Evolutionary conservation across 1,284 basidiomycete species (phyloP), one percentile per base, ranked within the genome.

Genomic region (Exobasidium rhododendri): DNA sequence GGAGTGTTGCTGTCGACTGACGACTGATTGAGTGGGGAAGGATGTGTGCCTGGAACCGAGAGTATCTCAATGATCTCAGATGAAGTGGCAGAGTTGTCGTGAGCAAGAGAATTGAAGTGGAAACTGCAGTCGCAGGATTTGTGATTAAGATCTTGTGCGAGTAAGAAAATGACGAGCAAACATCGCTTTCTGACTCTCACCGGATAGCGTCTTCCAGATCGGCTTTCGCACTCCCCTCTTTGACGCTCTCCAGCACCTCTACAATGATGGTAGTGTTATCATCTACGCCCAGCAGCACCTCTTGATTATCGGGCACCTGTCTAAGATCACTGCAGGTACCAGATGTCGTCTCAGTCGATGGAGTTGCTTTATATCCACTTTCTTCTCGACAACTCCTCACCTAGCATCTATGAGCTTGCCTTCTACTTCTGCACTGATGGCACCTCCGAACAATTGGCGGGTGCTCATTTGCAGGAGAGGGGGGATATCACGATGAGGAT

Each of bases 261-360:
- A 97, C 80, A 61, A 98, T 87, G 64, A 94, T 84, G 73, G 89
- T 92, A 67, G 89, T 83, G 4, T 86, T 87, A 56, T 86, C 81
- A 1, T 85, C 84, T 55, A 88, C 88, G 11, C 43, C 24, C 44
- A 97, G 81, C 79, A 92, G 90, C 49, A 97, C 94, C 79, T 98
- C 96, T 81, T 99, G 94, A 13, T 87, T 93, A 79, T 98, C 90
- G n/a, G 96, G 94, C 11, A 99, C 85, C 82, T 97, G 92, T 63
- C 94, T 91, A 1, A 96, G 68, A 67, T 89, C 85, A 64, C 94
- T 97, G 80, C 47, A 47, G 22, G 63, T 20, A 58, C 29, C 46
- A 46, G 44, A 35, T 46, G n/a, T n/a, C 22, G 43, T 44, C 26
- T 17, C 13, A 10, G 29, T 56, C 22, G 14, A 28, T 40, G 14